Evolutionary conservation across 78 protist genomes (phyloP).

Genomic region (Mastigamoeba balamuthi): DNA sequence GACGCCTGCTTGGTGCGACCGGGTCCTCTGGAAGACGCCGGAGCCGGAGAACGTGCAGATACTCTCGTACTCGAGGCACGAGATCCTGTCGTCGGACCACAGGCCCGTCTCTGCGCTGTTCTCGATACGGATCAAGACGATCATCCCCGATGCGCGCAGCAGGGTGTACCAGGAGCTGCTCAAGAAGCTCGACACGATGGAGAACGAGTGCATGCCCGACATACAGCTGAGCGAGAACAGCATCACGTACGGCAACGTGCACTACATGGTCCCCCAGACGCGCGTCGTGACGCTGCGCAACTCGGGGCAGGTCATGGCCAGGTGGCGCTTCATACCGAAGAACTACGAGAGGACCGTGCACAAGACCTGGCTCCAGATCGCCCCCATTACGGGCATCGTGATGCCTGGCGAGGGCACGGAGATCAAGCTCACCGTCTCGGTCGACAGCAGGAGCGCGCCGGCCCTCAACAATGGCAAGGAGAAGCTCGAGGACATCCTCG

Average conservation of each 20-base stretch:
- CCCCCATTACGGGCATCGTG: constrained; percentile 52
- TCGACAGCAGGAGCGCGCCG: background rate
- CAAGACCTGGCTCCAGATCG: constrained; percentile 62
- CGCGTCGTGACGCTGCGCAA: constrained; percentile 29
- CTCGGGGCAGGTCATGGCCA: constrained; percentile 55
- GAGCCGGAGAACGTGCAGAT: constrained; percentile 14
- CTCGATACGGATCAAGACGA: constrained; percentile 7
- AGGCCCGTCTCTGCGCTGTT: constrained; percentile 56
- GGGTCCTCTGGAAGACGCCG: constrained; percentile 45
- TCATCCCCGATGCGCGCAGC: constrained; percentile 2
- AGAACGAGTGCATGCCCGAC: constrained; percentile 63
- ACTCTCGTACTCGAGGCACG: constrained; percentile 3
- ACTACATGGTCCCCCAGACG: constrained; percentile 11
- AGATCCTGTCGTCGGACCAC: constrained; percentile 63
- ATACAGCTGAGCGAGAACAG: constrained; percentile 6
- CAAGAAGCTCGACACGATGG: constrained; percentile 45
- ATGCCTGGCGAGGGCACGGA: constrained; percentile 21
- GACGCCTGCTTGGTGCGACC: constrained; percentile 75
- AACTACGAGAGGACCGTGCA: constrained; percentile 17
- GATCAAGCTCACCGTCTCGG: background rate
- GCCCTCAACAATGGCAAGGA: constrained; percentile 27
- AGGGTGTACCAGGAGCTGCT: constrained; percentile 19
- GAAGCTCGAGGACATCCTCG: constrained; percentile 57
- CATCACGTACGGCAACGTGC: constrained; percentile 37
- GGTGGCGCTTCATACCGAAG: constrained; percentile 61